phyloP scores from a whole-genome alignment of 257 asterid species.

The Galeopsis tetrahit region DNA sequence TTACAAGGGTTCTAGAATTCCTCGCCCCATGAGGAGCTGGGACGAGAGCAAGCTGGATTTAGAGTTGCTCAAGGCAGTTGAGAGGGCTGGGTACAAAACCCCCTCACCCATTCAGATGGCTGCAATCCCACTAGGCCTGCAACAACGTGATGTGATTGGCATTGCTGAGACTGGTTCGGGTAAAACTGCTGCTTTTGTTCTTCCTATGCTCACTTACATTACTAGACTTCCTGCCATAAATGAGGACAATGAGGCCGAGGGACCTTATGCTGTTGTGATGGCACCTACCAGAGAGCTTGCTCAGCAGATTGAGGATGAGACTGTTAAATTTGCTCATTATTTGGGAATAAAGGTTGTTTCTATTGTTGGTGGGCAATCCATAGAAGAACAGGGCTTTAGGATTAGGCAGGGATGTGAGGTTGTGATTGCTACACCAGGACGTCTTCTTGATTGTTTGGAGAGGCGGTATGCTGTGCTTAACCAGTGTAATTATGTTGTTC shows the following conservation, averaged over 20 bases:
- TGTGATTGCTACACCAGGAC: conserved; percentile 66
- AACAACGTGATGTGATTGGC: conserved; percentile 59
- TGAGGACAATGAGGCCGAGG: conserved; percentile 60
- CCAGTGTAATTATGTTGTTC: conserved; percentile 66
- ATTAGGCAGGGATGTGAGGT: conserved; percentile 66
- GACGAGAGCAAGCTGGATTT: conserved; percentile 48
- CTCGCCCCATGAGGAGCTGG: conserved; percentile 71
- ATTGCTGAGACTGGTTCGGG: conserved; percentile 68
- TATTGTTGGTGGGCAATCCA: conserved; percentile 64
- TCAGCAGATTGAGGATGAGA: conserved; percentile 55
- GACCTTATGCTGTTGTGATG: conserved; percentile 59
- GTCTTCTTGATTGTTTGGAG: conserved; percentile 63
- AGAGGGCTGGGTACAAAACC: conserved; percentile 56
- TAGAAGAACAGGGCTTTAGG: conserved; percentile 60
- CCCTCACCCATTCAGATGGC: conserved; percentile 67
- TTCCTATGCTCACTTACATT: conserved; percentile 61
- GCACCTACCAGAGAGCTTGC: conserved; percentile 62
- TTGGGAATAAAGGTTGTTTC: conserved; percentile 62
- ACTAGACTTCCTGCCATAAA: conserved; percentile 55
- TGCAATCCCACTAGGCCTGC: conserved; percentile 56
- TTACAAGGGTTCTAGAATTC: conserved; percentile 63
- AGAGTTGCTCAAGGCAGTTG: conserved; percentile 57
- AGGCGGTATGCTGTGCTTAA: conserved; percentile 58
- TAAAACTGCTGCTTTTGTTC: conserved; percentile 69
- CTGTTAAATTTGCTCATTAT: conserved; percentile 53